phyloP scores from a whole-genome alignment of 2,329 filamentous ascomycete species.

The Bipolaris zeicola region DNA sequence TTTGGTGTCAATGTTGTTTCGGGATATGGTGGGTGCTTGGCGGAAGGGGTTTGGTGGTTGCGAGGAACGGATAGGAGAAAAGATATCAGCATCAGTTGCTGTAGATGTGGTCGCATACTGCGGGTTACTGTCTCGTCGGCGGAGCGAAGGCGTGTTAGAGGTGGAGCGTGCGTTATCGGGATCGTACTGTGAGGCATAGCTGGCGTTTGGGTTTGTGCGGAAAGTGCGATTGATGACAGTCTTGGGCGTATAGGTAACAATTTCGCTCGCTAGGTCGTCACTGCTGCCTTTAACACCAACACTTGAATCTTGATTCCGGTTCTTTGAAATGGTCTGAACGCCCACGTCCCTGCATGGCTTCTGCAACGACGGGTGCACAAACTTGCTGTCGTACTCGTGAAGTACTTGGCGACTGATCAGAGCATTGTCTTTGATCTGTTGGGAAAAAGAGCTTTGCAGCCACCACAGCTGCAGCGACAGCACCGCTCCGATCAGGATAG shows the following conservation, averaged over 20 bases:
- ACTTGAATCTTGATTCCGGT: conserved; percentile 43
- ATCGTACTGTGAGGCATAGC: conserved; percentile 74
- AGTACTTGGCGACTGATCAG: conserved; percentile 91
- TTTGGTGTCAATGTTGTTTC: conserved; percentile 43
- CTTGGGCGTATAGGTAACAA: conserved; percentile 67
- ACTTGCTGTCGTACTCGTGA: conserved; percentile 95
- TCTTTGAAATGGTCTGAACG: conserved; percentile 68
- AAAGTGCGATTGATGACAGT: conserved; percentile 73
- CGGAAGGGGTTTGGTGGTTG: conserved; percentile 56
- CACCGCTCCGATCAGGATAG: conserved; percentile 74
- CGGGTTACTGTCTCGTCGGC: conserved; percentile 30
- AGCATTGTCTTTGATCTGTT: conserved; percentile 82
- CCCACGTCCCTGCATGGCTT: conserved; percentile 77
- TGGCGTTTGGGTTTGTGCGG: conserved; percentile 80
- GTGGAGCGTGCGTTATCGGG: conserved; percentile 58
- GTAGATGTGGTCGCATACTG: conserved; percentile 48
- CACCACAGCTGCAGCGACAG: conserved; percentile 78
- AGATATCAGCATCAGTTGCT: conserved; percentile 46
- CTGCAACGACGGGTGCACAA: conserved; percentile 87
- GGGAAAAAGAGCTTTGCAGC: conserved; percentile 74
- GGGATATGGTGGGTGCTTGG: conserved; percentile 58
- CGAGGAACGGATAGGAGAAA: conserved; percentile 54
- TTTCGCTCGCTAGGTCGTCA: conserved; percentile 54
- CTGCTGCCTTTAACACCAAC: conserved; percentile 49
- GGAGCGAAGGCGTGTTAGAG: conserved; percentile 35